A percentile compares a stretch with the other conserved stretches of the same genome.
Evolutionary conservation across 208 protist genomes (phyloP).

Genomic region (Naegleria fowleri): DNA sequence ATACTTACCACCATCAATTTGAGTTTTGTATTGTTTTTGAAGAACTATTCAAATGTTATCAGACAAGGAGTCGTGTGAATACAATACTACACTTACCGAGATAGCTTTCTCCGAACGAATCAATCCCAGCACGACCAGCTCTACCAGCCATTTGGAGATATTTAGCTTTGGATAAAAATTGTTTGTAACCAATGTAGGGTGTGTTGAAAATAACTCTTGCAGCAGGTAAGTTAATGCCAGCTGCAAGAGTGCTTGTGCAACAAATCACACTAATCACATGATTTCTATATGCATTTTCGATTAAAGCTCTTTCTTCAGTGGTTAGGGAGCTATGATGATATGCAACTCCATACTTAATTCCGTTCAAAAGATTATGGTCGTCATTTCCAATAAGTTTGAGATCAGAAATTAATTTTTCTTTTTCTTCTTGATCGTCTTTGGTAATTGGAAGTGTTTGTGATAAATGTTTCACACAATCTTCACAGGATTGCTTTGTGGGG

Average conservation of each 20-base stretch:
- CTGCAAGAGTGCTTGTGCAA: conserved; percentile 81
- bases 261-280: conserved; percentile 66
- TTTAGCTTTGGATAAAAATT: conserved; percentile 41
- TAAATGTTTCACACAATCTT: conserved; percentile 40
- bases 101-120: conserved; percentile 44
- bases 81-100: conserved; percentile 28
- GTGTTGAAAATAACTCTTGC: conserved; percentile 68
- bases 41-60: not conserved
- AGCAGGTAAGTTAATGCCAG: conserved; percentile 82
- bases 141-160: conserved; percentile 56
- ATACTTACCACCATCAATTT: not conserved
- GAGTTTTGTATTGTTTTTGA: not conserved
- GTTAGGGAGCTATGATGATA: conserved; percentile 78
- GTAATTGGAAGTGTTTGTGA: not conserved
- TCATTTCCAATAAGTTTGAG: not conserved
- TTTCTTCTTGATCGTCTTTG: not conserved
- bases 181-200: conserved; percentile 40
- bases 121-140: conserved; percentile 51
- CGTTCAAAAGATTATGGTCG: conserved; percentile 3
- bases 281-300: conserved; percentile 67
- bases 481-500: conserved; percentile 61
- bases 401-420: not conserved
- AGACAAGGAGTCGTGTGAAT: not conserved
- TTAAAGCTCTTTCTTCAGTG: conserved; percentile 63
- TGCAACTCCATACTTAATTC: conserved; percentile 58